Percentiles rank a stretch among this genome's conserved stretches.
Conservation (phyloP, 345 rosid genomes). For the Durio zibethinus region DNA sequence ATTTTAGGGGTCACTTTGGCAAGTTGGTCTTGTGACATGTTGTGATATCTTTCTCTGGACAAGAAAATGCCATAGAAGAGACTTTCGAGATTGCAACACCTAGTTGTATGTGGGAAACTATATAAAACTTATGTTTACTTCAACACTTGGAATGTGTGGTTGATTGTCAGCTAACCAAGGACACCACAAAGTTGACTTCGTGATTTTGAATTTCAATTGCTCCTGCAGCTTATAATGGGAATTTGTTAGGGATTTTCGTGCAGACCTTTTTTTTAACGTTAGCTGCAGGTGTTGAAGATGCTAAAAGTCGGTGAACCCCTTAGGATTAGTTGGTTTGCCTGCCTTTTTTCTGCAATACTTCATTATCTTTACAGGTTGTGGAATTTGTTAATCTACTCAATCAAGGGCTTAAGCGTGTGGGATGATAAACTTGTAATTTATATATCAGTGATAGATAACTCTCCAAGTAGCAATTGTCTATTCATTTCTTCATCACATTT, state of each 20-base stretch:
- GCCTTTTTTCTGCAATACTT: not conserved
- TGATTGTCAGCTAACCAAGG: not conserved
- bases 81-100: not conserved
- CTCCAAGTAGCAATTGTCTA: not conserved
- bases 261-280: not conserved
- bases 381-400: not conserved
- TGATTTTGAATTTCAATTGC: not conserved
- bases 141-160: not conserved
- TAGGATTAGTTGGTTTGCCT: not conserved
- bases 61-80: not conserved
- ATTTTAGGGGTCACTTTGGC: not conserved
- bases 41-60: not conserved
- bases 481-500: not conserved
- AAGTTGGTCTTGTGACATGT: not conserved
- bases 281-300: slow-evolving; percentile 6
- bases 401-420: not conserved
- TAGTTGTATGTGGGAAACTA: not conserved
- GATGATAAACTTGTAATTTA: not conserved
- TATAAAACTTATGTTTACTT: not conserved
- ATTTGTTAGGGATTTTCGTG: not conserved
- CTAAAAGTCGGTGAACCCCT: not conserved
- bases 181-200: not conserved
- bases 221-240: not conserved
- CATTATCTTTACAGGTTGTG: not conserved
- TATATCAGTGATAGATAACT: not conserved